Percentiles rank a stretch among this genome's conserved stretches.
These are phyloP conservation scores for Adenanthera pavonina DNA, from an alignment of 306 rosid genomes.

Conservation along the genomic window DNA sequence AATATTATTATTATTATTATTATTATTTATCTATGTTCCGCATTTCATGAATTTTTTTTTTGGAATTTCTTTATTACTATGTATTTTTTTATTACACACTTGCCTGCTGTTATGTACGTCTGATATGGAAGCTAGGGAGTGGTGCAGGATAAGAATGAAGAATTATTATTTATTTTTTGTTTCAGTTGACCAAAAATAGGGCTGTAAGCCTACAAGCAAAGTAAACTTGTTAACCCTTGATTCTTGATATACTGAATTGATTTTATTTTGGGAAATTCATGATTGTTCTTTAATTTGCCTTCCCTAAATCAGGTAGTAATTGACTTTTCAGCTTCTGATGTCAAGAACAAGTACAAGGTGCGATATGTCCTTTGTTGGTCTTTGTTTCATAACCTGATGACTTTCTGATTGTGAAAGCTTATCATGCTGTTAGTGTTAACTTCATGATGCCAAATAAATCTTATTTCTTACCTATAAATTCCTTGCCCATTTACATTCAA, in stretches of 20 bases:
- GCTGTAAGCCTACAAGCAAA: neutral
- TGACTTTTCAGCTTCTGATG: slow-evolving; percentile 57
- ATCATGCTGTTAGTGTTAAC: slow-evolving; percentile 8
- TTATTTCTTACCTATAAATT: neutral
- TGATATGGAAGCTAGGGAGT: slow-evolving; percentile 5
- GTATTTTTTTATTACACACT: neutral
- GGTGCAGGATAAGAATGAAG: neutral
- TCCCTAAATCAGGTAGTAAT: slow-evolving; percentile 32
- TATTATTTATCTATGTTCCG: neutral
- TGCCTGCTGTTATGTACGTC: slow-evolving; percentile 49
- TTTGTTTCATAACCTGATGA: slow-evolving; percentile 12
- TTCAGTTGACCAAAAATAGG: neutral
- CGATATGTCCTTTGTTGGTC: slow-evolving; percentile 21
- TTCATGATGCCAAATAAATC: neutral
- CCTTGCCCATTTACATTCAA: slow-evolving; percentile 16
- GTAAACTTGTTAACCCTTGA: neutral
- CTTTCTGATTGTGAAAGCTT: slow-evolving; percentile 33
- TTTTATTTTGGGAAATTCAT: neutral
- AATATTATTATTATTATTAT: neutral
- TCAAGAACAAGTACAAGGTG: slow-evolving; percentile 71
- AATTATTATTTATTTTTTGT: neutral
- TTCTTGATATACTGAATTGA: neutral
- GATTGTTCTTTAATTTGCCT: neutral
- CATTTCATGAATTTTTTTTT: slow-evolving; percentile 2
- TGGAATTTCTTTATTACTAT: neutral